A percentile compares a stretch with the other conserved stretches of the same genome.
Conservation (phyloP, 225 moss, liverwort and hornwort species). For the Sphagnum contortum region DNA sequence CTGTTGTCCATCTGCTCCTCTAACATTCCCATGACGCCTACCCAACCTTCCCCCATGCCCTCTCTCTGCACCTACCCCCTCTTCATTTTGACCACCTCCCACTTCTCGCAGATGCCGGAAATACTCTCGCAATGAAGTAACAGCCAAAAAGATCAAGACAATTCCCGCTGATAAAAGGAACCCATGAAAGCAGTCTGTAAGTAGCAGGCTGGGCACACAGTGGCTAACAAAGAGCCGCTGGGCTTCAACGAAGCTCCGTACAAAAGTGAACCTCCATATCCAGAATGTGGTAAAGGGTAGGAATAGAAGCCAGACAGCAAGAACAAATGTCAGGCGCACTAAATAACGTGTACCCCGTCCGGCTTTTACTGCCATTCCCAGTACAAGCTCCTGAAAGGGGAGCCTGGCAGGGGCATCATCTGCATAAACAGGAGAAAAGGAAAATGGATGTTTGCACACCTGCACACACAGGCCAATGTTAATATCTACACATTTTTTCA, state of each 20-base stretch:
- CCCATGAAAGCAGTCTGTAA: constrained; percentile 63
- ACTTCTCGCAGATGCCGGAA: constrained; percentile 52
- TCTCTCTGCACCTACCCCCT: constrained; percentile 38
- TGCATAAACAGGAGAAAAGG: constrained; percentile 63
- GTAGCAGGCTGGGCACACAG: constrained; percentile 37
- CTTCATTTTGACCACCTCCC: constrained; percentile 31
- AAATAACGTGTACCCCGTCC: constrained; percentile 35
- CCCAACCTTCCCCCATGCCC: constrained; percentile 37
- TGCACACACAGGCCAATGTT: constrained; percentile 7
- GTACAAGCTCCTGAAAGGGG: constrained; percentile 45
- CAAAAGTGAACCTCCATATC: constrained; percentile 67
- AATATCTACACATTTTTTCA: too few species aligned
- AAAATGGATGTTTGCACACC: constrained; percentile 71
- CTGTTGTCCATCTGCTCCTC: too few species aligned
- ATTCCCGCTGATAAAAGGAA: constrained; percentile 54
- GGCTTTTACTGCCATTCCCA: constrained; percentile 47
- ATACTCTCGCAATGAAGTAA: constrained; percentile 53
- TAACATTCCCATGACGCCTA: constrained; percentile 16
- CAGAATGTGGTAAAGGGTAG: constrained; percentile 60
- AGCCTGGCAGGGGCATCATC: constrained; percentile 47
- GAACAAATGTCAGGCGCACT: constrained; percentile 35
- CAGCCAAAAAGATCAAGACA: constrained; percentile 64
- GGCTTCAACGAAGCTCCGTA: constrained; percentile 49
- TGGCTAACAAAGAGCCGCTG: constrained; percentile 43
- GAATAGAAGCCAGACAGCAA: constrained; percentile 56